Base-by-base conservation (phyloP, 2,329 filamentous ascomycete species). In the Myotisia sp. region DNA sequence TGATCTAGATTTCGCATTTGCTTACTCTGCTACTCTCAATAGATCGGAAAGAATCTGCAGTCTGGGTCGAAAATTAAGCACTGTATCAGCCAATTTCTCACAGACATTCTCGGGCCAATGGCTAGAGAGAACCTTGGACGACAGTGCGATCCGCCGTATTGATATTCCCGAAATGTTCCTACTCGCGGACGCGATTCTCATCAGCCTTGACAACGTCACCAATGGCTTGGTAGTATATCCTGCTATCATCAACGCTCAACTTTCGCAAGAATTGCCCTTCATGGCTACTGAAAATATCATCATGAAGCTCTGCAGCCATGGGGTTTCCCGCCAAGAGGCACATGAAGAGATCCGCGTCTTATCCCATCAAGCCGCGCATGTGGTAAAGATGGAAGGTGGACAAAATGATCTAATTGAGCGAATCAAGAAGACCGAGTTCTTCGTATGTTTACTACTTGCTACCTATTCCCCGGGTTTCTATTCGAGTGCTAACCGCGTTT, bases 331-430 rank as follows among this genome's bases (percentile, higher is more conserved):
- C 33, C 83, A 92, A 54, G 81, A 86, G 36, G 79, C 82, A 1
- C 85, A 93, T 58, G 85, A 93, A 61, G 64, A 87, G 56, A 86
- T 93, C 48, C 77, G 79, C 35, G 79, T 93, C 1, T 68, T 93
- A 28, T 81, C 71, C 2, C 79, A 85, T 60, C 65, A 92, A 59
- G 82, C 84, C 0, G 71, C 68, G 27, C 64, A 67, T 20, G 74
- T 78, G 7, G 77, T 84, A 26, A 81, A 81, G 63, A 68, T 73
- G 47, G 63, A 79, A 55, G 82, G 82, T 22, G 74, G 76, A 46
- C 62, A 71, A 35, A 93, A 93, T 50, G 84, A 93, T 53, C 66
- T 93, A 2, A 73, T 93, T 9, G 74, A 82, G 42, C 65, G 85
- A 9, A 85, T 94, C 52, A 73, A 71, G 53, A 64, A 60, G 33